Percentiles rank a stretch among this genome's conserved stretches.
Evolutionary conservation across 116 monocot genomes (phyloP).

Genomic region (Posidonia oceanica): DNA sequence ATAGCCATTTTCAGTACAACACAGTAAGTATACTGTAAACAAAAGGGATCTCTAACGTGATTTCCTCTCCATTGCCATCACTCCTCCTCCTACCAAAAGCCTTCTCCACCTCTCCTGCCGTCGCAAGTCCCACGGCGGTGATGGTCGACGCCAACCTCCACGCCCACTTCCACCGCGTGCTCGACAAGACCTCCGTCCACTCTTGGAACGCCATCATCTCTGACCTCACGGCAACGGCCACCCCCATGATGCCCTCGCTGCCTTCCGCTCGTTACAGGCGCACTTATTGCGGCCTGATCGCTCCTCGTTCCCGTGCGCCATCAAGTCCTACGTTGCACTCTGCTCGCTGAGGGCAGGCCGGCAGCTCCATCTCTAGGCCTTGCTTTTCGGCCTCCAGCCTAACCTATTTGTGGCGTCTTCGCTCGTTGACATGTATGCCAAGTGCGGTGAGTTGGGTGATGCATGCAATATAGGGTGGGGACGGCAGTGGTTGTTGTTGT

Average conservation of each 20-base stretch:
- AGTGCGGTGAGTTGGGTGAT: conserved; percentile 28
- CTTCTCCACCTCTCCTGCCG: neutral
- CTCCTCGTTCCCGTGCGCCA: conserved; percentile 53
- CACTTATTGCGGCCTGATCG: too few relatives aligned
- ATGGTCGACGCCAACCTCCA: too few relatives aligned
- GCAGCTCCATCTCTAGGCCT: too few relatives aligned
- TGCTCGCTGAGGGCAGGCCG: conserved; percentile 26
- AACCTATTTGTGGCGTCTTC: conserved; percentile 73
- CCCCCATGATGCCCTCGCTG: conserved; percentile 11
- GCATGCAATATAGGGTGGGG: too few relatives aligned
- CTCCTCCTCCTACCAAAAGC: neutral
- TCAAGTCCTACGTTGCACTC: conserved; percentile 45
- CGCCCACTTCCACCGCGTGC: too few relatives aligned
- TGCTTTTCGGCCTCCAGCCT: conserved; percentile 40
- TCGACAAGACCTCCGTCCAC: too few relatives aligned
- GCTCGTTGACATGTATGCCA: conserved; percentile 69
- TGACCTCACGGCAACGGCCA: conserved; percentile 57
- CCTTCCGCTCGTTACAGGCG: too few relatives aligned
- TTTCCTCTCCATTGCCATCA: neutral
- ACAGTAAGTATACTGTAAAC: too few relatives aligned
- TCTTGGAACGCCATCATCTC: conserved; percentile 72
- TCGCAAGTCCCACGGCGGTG: too few relatives aligned
- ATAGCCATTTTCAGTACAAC: too few relatives aligned
- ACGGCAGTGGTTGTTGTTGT: too few relatives aligned
- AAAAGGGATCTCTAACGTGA: too few relatives aligned